Evolutionary conservation across 768 basidiomycete genomes (phyloP).

Genomic region (Serendipita vermifera): DNA sequence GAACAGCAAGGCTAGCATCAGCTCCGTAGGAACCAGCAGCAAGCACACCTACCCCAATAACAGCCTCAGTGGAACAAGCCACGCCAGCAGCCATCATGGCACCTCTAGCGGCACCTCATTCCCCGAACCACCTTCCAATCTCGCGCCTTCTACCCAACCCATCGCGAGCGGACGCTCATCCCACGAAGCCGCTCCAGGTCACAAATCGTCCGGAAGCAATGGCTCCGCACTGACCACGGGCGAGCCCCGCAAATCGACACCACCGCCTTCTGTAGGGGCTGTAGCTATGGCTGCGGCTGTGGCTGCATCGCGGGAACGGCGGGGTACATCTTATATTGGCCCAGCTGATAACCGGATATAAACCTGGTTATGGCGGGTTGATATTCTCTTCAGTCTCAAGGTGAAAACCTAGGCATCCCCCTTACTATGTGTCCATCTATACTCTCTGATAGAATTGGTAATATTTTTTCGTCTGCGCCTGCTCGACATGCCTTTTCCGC

Average conservation of each 20-base stretch:
- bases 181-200: neutral
- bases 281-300: conserved; percentile 1
- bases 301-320: neutral
- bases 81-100: conserved; percentile 1
- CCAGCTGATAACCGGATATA: conserved; percentile 8
- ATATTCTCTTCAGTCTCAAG: no score
- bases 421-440: no score
- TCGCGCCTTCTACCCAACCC: neutral
- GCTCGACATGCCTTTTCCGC: no score
- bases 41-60: conserved; percentile 1
- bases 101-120: no score
- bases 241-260: neutral
- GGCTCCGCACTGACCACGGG: neutral
- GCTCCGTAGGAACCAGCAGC: neutral
- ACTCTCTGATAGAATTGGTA: no score
- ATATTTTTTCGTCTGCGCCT: no score
- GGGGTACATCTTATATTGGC: conserved; percentile 6
- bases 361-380: no score
- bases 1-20: neutral
- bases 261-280: neutral
- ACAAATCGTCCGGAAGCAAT: neutral
- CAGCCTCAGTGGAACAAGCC: neutral
- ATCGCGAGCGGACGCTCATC: neutral
- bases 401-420: no score
- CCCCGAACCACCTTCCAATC: no score